Base-by-base conservation (phyloP, 495 filamentous ascomycete species). In the Aspergillus conjunctus region DNA sequence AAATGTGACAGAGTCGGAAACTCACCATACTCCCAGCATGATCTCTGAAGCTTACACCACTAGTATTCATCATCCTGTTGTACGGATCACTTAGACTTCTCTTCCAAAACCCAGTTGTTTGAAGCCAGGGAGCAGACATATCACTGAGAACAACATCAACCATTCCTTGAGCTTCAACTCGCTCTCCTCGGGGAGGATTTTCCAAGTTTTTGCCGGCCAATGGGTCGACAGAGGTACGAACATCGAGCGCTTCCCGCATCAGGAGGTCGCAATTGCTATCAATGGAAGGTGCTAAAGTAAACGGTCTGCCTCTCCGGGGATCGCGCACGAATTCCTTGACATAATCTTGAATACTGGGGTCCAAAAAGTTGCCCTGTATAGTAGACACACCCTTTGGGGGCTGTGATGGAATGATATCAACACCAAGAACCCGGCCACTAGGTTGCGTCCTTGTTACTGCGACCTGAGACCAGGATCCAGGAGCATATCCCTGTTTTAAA, bases 51-150 rank as follows among this genome's bases (percentile, higher is more conserved):
- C 68, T 71, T 60, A 91, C 87, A 41, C 94, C 94, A 73, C 90
- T 97, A 51, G 92, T 96, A 76, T 98, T 97, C 92, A 97, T 97
- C 91, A 98, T 89, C 94, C 94, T 98, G 79, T 71, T 71, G 85
- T 93, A 92, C 52, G 93, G 91, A 82, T 92, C 83, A 92, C 87
- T 94, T 81, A 97, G 81, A 78, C 87, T 94, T 76, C 83, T 90
- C 77, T 88, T 87, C 79, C 85, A 88, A 77, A 88, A 91, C 43
- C 88, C 88, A 67, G 83, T 83, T 33, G 83, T 86, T 79, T 90
- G 88, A 64, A 81, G 75, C 92, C 91, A 96, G 90, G 94, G 93
- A 79, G 82, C 93, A 79, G 85, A 98, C 94, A 98, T 98, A 87
- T 98, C 94, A 82, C 91, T 95, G 66, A 98, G 77, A 66, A 98